Evolutionary conservation across 2,329 filamentous ascomycete genomes (phyloP).

Genomic region (Fusarium abutilonis): DNA sequence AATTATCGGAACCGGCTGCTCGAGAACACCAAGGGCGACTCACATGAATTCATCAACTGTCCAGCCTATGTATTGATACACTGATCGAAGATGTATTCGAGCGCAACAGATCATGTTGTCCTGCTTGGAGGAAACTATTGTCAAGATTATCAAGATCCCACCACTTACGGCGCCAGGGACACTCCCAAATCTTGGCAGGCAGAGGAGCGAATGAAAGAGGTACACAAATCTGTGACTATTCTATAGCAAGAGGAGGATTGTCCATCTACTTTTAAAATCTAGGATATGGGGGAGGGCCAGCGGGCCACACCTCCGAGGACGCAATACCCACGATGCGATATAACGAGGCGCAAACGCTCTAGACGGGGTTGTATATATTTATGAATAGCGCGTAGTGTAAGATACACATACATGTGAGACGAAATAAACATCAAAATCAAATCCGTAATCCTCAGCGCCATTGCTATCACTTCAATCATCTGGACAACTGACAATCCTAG

Average conservation of each 20-base stretch:
- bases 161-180: not conserved
- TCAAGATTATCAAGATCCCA: not conserved
- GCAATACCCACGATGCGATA: slow-evolving; percentile 26
- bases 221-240: not conserved
- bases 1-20: no score
- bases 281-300: not conserved
- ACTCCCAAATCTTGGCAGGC: not conserved
- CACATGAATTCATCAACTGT: not conserved
- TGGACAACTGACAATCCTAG: not conserved
- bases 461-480: not conserved
- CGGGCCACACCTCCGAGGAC: not conserved
- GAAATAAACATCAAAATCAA: slow-evolving; percentile 4
- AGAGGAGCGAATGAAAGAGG: not conserved
- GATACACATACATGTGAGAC: not conserved
- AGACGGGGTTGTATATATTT: slow-evolving; percentile 6
- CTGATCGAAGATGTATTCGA: not conserved
- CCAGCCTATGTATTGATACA: not conserved
- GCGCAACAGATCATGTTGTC: no score
- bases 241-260: not conserved
- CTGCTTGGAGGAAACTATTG: not conserved
- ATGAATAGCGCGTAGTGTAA: slow-evolving; percentile 5
- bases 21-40: not conserved
- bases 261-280: not conserved
- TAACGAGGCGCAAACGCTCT: slow-evolving; percentile 9
- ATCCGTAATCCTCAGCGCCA: slow-evolving; percentile 4